phyloP scores from a whole-genome alignment of 306 rosid species.

The Vicia villosa region DNA sequence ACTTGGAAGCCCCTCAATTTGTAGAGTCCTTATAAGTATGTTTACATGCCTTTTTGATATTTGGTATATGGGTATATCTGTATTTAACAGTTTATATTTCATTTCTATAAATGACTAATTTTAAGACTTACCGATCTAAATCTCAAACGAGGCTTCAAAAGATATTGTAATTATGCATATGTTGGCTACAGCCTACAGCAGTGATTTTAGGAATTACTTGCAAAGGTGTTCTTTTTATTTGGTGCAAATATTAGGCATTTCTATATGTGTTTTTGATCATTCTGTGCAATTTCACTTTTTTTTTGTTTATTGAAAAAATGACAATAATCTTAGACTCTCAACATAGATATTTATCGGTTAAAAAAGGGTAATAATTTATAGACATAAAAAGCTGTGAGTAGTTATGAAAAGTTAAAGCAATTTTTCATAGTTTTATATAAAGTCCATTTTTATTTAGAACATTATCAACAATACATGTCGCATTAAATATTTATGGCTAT shows the following conservation, averaged over 20 bases:
- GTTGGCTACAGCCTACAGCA: neutral
- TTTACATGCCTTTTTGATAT: neutral
- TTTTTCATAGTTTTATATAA: no score
- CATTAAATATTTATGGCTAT: no score
- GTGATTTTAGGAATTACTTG: slow-evolving; percentile 12
- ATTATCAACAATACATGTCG: no score
- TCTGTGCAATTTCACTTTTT: no score
- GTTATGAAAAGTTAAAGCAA: no score
- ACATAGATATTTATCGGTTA: no score
- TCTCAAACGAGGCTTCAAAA: slow-evolving; percentile 18
- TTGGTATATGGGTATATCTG: slow-evolving; percentile 16
- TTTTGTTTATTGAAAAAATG: no score
- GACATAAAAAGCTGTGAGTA: no score
- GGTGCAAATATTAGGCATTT: neutral
- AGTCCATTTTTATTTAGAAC: no score
- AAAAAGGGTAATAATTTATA: no score
- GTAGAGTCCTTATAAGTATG: slow-evolving; percentile 62
- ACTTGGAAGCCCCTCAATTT: slow-evolving; percentile 77
- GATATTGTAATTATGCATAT: neutral
- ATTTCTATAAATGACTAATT: neutral
- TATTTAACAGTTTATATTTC: neutral
- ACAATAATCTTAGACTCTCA: no score
- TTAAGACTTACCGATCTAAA: neutral
- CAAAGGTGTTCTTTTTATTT: neutral
- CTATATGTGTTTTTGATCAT: neutral